phyloP scores from a whole-genome alignment of 2,329 filamentous ascomycete species.

The Cytospora piceicola region DNA sequence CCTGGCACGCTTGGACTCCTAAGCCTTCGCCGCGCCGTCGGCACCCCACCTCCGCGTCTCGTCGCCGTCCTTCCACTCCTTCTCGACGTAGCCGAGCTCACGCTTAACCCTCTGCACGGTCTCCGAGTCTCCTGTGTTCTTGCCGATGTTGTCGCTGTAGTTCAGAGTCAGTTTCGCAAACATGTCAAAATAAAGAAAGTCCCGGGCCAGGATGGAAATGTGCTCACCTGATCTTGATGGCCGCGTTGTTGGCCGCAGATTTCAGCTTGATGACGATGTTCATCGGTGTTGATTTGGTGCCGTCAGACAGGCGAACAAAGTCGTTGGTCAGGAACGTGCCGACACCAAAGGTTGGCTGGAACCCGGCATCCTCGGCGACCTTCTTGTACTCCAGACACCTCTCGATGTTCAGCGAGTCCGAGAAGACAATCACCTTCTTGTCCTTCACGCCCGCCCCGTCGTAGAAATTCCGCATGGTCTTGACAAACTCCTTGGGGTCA shows the following conservation, averaged over 20 bases:
- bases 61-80: constrained; percentile 80
- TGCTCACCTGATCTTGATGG: constrained; percentile 81
- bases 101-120: constrained; percentile 84
- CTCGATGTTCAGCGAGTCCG: constrained; percentile 91
- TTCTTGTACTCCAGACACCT: constrained; percentile 88
- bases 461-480: constrained; percentile 81
- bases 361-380: constrained; percentile 77
- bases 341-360: constrained; percentile 88
- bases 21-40: constrained; percentile 40
- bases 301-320: constrained; percentile 72
- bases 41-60: constrained; percentile 82
- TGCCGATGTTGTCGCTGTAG: constrained; percentile 75
- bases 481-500: constrained; percentile 79
- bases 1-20: not conserved
- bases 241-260: constrained; percentile 76
- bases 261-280: constrained; percentile 99
- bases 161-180: constrained; percentile 38
- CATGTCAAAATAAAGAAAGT: not conserved
- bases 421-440: constrained; percentile 91
- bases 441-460: constrained; percentile 73
- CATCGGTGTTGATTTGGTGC: constrained; percentile 83
- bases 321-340: constrained; percentile 97
- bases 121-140: constrained; percentile 87
- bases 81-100: constrained; percentile 83
- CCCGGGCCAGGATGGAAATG: not conserved